Evolutionary conservation across 2,329 filamentous ascomycete genomes (phyloP).

Genomic region (Cryphonectria carpinicola): DNA sequence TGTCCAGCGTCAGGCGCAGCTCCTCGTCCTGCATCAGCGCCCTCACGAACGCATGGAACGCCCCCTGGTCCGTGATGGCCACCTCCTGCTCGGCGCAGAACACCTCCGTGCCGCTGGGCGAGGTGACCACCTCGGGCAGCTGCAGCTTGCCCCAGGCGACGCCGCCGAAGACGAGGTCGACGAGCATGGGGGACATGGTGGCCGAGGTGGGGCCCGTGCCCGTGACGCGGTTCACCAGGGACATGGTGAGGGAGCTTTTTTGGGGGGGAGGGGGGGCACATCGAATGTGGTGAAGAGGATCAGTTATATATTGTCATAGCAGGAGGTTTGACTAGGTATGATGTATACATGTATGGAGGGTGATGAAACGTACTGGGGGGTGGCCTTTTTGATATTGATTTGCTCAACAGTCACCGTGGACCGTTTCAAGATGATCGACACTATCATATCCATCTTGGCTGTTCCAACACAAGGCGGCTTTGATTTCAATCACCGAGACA

Average conservation of each 20-base stretch:
- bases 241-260: constrained; percentile 37
- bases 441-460: constrained; percentile 34
- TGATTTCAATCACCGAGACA: background rate
- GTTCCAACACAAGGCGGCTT: background rate
- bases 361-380: constrained; percentile 36
- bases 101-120: constrained; percentile 36
- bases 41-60: constrained; percentile 38
- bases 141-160: constrained; percentile 37
- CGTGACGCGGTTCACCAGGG: constrained; percentile 38
- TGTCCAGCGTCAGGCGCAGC: constrained; percentile 37
- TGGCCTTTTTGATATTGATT: constrained; percentile 38
- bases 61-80: constrained; percentile 36
- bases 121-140: constrained; percentile 37
- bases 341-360: background rate
- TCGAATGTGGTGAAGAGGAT: background rate
- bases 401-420: constrained; percentile 36
- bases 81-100: constrained; percentile 36
- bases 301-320: background rate
- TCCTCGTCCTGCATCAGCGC: constrained; percentile 37
- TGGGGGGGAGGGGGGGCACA: no score
- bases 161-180: constrained; percentile 38
- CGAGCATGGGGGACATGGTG: constrained; percentile 36
- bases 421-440: constrained; percentile 37
- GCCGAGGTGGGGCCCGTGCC: constrained; percentile 38
- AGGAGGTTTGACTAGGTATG: background rate